These are phyloP conservation scores for Maudiozyma pseudohumilis DNA, from an alignment of 805 yeast species.

Conservation along the genomic window DNA sequence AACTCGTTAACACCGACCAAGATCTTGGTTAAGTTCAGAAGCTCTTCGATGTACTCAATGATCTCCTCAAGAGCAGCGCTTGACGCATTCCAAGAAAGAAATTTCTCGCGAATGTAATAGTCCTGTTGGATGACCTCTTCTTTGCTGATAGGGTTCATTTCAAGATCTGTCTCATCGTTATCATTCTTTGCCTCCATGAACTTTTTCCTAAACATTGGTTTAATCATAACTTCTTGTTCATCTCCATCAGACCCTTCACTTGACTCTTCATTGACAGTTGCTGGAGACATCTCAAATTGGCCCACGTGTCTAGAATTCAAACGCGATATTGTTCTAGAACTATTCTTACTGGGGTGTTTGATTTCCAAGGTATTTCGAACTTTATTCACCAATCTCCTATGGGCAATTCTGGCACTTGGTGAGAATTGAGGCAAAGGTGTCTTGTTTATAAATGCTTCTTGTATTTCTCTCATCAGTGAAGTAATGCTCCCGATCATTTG, in stretches of 20 bases:
- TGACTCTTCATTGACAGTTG: conserved; percentile 5
- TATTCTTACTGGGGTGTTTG: conserved; percentile 13
- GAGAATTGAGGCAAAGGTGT: conserved; percentile 41
- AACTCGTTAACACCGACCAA: conserved; percentile 41
- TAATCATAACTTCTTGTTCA: background rate
- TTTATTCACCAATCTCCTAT: conserved; percentile 35
- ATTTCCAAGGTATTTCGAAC: conserved; percentile 32
- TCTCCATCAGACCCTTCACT: conserved; percentile 18
- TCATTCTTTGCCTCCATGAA: background rate
- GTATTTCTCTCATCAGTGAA: conserved; percentile 33
- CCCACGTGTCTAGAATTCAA: background rate
- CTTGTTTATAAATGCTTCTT: conserved; percentile 35
- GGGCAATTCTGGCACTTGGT: conserved; percentile 41
- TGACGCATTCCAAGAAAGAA: conserved; percentile 44
- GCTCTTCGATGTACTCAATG: conserved; percentile 40
- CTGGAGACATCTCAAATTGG: background rate
- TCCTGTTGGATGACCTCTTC: conserved; percentile 8
- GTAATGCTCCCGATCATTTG: conserved; percentile 35
- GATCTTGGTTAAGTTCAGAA: conserved; percentile 32
- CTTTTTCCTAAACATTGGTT: background rate
- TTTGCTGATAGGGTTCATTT: background rate
- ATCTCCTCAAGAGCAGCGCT: conserved; percentile 41
- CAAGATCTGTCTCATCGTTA: background rate
- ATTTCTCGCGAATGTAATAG: conserved; percentile 29
- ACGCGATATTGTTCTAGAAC: background rate